Evolutionary conservation across 2,329 filamentous ascomycete genomes (phyloP).

Genomic region (Mollisiaceae sp.): DNA sequence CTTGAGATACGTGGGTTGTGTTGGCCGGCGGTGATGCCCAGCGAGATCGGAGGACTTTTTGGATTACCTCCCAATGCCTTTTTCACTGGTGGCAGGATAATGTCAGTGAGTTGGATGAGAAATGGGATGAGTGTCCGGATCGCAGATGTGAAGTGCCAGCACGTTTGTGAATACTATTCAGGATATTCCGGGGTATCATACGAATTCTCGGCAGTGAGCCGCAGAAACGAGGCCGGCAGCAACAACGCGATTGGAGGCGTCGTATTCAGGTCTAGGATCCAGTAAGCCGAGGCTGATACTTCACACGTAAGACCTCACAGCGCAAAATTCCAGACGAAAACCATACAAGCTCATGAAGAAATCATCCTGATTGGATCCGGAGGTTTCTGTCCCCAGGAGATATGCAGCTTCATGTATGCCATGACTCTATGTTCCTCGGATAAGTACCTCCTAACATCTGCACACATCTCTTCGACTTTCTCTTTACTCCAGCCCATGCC

Average conservation of each 20-base stretch:
- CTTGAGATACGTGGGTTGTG: background rate
- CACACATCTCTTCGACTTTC: conserved; percentile 2
- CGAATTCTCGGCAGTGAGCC: background rate
- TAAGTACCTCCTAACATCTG: background rate
- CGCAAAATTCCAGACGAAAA: background rate
- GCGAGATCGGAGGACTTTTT: background rate
- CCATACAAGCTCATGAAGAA: background rate
- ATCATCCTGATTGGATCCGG: background rate
- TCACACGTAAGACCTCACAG: background rate
- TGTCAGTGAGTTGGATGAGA: background rate
- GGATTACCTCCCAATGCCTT: background rate
- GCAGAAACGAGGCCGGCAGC: background rate
- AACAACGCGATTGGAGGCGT: background rate
- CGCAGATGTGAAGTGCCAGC: background rate
- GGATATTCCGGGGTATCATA: background rate
- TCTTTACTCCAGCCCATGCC: conserved; percentile 12
- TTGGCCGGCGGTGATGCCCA: conserved; percentile 2
- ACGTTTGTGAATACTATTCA: background rate
- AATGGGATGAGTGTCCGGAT: background rate
- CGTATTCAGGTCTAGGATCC: background rate
- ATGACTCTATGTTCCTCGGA: background rate
- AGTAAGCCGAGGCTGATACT: conserved; percentile 1
- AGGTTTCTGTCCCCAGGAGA: conserved; percentile 1
- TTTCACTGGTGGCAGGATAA: background rate
- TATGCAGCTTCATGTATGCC: conserved; percentile 3